These are phyloP conservation scores for Zygosaccharomyces sapae DNA, from an alignment of 1,139 yeast genomes.

Conservation along the genomic window DNA sequence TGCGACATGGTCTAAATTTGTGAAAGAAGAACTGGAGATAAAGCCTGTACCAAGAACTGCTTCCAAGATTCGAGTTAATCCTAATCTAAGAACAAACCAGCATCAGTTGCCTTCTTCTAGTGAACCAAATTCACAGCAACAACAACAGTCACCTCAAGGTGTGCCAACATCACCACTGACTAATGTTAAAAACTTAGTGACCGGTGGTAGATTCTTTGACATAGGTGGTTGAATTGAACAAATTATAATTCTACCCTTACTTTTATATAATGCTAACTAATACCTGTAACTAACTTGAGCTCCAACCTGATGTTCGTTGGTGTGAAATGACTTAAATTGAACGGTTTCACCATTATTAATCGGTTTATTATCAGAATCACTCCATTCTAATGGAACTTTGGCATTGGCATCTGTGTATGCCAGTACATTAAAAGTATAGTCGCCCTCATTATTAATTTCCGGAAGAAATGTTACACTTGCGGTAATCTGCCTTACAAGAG, in stretches of 20 bases:
- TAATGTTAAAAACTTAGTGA: slow-evolving; percentile 23
- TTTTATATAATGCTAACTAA: slow-evolving; percentile 4
- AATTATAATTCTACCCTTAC: slow-evolving; percentile 1
- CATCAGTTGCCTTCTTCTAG: slow-evolving; percentile 9
- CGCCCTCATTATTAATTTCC: slow-evolving; percentile 53
- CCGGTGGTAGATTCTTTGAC: slow-evolving; percentile 24
- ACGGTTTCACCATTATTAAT: slow-evolving; percentile 59
- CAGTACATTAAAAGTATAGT: slow-evolving; percentile 78
- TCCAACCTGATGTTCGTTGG: slow-evolving; percentile 67
- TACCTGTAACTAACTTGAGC: slow-evolving; percentile 68
- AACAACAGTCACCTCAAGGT: slow-evolving; percentile 13
- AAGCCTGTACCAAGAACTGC: slow-evolving; percentile 14
- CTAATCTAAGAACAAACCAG: slow-evolving; percentile 11
- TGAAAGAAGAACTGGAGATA: slow-evolving; percentile 25
- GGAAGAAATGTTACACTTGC: slow-evolving; percentile 87
- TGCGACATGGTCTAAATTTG: slow-evolving; percentile 29
- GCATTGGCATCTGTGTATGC: slow-evolving; percentile 77
- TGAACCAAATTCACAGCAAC: slow-evolving; percentile 7
- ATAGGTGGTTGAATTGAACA: slow-evolving; percentile 12
- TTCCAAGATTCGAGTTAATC: slow-evolving; percentile 12
- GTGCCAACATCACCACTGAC: slow-evolving; percentile 9
- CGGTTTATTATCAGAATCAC: slow-evolving; percentile 65
- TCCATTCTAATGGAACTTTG: slow-evolving; percentile 80
- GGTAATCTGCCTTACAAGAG: slow-evolving; percentile 82
- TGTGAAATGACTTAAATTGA: slow-evolving; percentile 63